These are phyloP conservation scores for Epichloe baconii DNA, from an alignment of 2,329 filamentous ascomycete genomes.

Conservation along the genomic window DNA sequence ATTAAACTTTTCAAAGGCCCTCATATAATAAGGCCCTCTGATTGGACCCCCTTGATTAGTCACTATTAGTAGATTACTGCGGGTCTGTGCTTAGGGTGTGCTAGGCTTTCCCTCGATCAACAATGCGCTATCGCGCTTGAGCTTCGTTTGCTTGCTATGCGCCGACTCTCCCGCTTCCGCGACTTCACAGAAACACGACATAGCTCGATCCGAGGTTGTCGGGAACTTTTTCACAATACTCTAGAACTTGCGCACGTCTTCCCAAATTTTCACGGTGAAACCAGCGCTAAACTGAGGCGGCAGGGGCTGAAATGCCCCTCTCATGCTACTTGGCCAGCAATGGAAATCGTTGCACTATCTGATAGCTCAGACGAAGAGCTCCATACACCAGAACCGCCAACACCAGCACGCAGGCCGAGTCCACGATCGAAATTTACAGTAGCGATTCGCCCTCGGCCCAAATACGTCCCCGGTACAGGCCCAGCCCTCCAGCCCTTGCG, in stretches of 20 bases:
- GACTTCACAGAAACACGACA: not conserved
- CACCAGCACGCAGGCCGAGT: not conserved
- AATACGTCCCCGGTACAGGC: slow-evolving; percentile 33
- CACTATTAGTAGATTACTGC: no score
- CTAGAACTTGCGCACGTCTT: not conserved
- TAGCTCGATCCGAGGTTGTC: not conserved
- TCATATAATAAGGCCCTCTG: no score
- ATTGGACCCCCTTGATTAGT: no score
- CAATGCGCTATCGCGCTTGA: not conserved
- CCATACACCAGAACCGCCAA: not conserved
- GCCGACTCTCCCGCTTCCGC: not conserved
- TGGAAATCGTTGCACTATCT: not conserved
- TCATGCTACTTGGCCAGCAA: not conserved
- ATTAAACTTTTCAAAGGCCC: no score
- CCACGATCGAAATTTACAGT: not conserved
- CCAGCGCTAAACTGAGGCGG: not conserved
- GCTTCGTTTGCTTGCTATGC: not conserved
- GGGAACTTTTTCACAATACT: not conserved
- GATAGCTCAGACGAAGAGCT: slow-evolving; percentile 1
- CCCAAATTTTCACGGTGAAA: not conserved
- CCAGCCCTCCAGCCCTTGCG: slow-evolving; percentile 33
- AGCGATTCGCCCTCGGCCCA: slow-evolving; percentile 6
- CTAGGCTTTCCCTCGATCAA: not conserved
- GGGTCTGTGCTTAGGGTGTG: no score
- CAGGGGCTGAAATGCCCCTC: slow-evolving; percentile 1